Evolutionary conservation across 345 rosid species (phyloP), one percentile per base, ranked within the genome.

Genomic region (Balakata baccata): DNA sequence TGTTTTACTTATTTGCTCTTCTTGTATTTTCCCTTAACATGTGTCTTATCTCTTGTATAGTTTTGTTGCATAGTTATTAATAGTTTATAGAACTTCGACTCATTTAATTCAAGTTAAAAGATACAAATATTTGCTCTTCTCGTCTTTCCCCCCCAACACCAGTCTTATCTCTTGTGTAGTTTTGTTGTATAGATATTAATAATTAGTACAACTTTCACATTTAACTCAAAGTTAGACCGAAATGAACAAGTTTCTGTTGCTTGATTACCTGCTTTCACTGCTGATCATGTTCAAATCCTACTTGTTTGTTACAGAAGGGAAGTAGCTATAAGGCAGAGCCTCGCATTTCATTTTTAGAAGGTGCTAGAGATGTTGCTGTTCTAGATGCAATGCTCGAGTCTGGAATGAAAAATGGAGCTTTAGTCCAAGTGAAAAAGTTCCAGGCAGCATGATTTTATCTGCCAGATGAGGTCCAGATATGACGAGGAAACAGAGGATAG

Each of bases 381-480:
- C 81, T 94, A 7, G 97, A 89, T 45, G 97, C 98, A 49, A 92
- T 92, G 99, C 97, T 94, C 16, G 97, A 92, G 78, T 94, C 99
- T 43, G 97, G 92, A 76, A 74, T 66, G 38, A 92, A 84, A 57
- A 73, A 77, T 64, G 97, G 99, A 72, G 87, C 87, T 56, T 65
- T 81, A 18, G 89, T 90, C 74, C 82, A 77, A 23, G 89, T 94
- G 75, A 80, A 79, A 73, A 85, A 78, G 66, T 87, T 89, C 73
- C 88, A 85, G 86, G 53, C 8, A 13, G 25, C 17, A 25, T 22
- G 62, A 16, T 69, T 69, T 41, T 37, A 17, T 52, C 63, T 6
- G 37, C 57, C 10, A 22, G 60, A 4, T 20, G 64, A 38, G 73
- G 8, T 41, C 12, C 29, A 52, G 52, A 23, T 20, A 38, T 10